These are phyloP conservation scores for Dothiorella sarmentorum DNA, from an alignment of 2,329 filamentous ascomycete species.

Conservation along the genomic window DNA sequence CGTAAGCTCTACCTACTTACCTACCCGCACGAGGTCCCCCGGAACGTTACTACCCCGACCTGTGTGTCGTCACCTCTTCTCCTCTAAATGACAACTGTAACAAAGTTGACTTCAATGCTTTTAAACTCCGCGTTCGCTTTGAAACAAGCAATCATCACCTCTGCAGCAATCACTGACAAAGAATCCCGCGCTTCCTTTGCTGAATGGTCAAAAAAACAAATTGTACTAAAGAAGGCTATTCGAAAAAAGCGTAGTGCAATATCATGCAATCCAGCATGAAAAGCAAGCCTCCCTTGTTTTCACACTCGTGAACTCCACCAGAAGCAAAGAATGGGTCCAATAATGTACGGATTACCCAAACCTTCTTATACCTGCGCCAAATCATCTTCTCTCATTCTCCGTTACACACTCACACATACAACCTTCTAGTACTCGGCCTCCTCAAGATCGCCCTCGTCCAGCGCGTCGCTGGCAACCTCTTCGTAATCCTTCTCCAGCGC, in stretches of 20 bases:
- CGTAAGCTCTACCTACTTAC: too few relatives aligned
- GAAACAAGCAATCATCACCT: background rate
- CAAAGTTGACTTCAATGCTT: too few relatives aligned
- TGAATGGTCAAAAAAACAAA: background rate
- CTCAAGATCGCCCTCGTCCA: conserved; percentile 78
- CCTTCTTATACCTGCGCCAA: conserved; percentile 12
- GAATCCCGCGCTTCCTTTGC: background rate
- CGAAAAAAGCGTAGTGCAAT: conserved; percentile 12
- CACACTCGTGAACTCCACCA: conserved; percentile 3
- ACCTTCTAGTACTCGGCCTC: conserved; percentile 82
- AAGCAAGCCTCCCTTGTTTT: conserved; percentile 12
- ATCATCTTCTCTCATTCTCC: too few relatives aligned
- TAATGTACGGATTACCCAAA: conserved; percentile 13
- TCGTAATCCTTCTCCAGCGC: conserved; percentile 98
- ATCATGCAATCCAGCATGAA: conserved; percentile 11
- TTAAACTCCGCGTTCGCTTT: too few relatives aligned
- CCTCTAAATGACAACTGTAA: too few relatives aligned
- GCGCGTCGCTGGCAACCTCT: conserved; percentile 92
- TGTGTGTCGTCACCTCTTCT: too few relatives aligned
- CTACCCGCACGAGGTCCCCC: too few relatives aligned
- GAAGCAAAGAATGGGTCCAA: conserved; percentile 17
- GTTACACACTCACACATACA: too few relatives aligned
- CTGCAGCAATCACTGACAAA: background rate
- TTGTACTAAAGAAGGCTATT: conserved; percentile 13
- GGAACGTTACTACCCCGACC: too few relatives aligned